phyloP scores from a whole-genome alignment of 352 stramenopile genomes.

The Pythium brassicae region DNA sequence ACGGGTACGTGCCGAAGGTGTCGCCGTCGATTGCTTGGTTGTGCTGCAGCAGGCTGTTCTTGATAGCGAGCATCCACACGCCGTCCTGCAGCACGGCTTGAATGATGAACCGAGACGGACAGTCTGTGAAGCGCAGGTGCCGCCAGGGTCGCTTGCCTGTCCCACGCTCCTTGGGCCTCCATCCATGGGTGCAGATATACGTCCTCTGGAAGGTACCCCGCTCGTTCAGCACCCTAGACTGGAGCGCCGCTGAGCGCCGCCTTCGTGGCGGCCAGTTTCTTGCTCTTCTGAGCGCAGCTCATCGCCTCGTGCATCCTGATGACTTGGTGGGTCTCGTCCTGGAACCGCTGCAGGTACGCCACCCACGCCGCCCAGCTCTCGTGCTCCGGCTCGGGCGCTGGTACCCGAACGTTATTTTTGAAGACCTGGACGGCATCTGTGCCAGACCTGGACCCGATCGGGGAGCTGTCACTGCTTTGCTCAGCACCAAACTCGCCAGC shows the following conservation, averaged over 20 bases:
- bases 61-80: background rate
- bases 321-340: background rate
- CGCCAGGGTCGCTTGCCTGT: background rate
- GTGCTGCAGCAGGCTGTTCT: background rate
- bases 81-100: background rate
- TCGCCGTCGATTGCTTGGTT: background rate
- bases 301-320: background rate
- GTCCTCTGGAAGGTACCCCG: background rate
- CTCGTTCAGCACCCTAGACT: background rate
- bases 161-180: background rate
- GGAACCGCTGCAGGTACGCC: background rate
- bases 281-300: background rate
- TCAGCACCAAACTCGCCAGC: too few relatives aligned
- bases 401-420: background rate
- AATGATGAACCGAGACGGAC: background rate
- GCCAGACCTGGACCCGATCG: too few relatives aligned
- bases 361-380: background rate
- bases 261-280: background rate
- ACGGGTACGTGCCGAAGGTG: too few relatives aligned
- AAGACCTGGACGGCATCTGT: too few relatives aligned
- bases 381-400: background rate
- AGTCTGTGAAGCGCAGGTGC: background rate
- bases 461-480: too few relatives aligned
- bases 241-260: background rate
- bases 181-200: background rate